Base-by-base conservation (phyloP, 2,329 filamentous ascomycete genomes). In the Aaosphaeria arxii region DNA sequence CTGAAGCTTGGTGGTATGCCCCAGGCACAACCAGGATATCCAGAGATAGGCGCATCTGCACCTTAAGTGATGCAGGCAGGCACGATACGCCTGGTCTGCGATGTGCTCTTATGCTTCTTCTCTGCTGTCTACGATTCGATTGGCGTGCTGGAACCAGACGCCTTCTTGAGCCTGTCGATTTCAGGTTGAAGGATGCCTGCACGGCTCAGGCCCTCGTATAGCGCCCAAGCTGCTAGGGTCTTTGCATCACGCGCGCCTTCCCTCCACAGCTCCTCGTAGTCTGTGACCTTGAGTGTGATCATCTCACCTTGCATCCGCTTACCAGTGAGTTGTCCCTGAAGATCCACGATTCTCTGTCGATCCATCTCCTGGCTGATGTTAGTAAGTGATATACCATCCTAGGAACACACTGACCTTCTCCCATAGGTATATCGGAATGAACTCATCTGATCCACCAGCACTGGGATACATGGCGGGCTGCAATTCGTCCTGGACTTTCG, bases 361-460 rank as follows among this genome's bases (percentile, higher is more conserved):
- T 73, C 61, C 55, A 81, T 68, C 11, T 72, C 63, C 57, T 24
- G 17, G 17, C 17, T 24, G 17, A 24, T 24, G 17, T 24, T 24
- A 24, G 17, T 24, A 24, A 24, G 17, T 24, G 17, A 24, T 24
- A 24, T 24, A 24, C 17, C 17, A 24, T 24, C 17, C 17, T 24
- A 24, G 17, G 17, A 24, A 24, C 17, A 24, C 17, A 24, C 17
- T 24, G 17, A 24, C 17, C 17, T 79, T 80, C 58, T 79, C 72
- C 54, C 74, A 78, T 33, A 81, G 54, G 49, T 81, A 80, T 11
- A 82, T 54, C 0, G 77, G 77, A 30, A 82, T 76, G 55, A 78
- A 82, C 50, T 82, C 79, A 59, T 82, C 79, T 44, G 73, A 75
- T 1, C 77, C 78, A 1, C 78, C 79, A 2, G 78, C 70, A 29